These are phyloP conservation scores for Lunularia cruciata DNA, from an alignment of 225 moss, liverwort and hornwort genomes.

Conservation along the genomic window DNA sequence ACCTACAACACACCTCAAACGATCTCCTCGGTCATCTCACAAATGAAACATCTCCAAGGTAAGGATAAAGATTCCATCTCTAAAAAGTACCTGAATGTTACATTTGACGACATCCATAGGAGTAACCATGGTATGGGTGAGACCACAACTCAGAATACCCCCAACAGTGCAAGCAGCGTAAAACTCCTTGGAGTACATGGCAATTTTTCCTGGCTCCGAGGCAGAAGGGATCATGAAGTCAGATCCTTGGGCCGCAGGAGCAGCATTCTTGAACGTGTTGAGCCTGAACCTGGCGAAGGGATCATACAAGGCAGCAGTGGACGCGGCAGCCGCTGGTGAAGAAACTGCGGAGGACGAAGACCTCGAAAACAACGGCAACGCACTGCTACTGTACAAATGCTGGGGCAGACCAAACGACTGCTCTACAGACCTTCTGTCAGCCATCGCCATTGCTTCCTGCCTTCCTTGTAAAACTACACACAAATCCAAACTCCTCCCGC, in stretches of 20 bases:
- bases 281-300: constrained; percentile 42
- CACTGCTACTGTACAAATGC: constrained; percentile 49
- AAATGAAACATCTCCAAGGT: no score
- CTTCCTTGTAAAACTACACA: constrained; percentile 7
- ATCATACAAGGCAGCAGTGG: constrained; percentile 37
- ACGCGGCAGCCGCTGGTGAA: constrained; percentile 6
- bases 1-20: no score
- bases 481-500: neutral
- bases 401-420: constrained; percentile 41
- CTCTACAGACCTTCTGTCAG: constrained; percentile 29
- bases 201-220: constrained; percentile 58
- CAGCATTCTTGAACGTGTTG: constrained; percentile 26
- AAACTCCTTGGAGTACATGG: constrained; percentile 62
- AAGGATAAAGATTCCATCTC: no score
- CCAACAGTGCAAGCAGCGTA: constrained; percentile 71
- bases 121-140: constrained; percentile 72
- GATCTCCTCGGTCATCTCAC: no score
- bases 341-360: neutral
- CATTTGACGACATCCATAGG: constrained; percentile 91
- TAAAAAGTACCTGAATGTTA: constrained; percentile 71
- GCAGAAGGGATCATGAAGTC: constrained; percentile 55
- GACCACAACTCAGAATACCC: constrained; percentile 86
- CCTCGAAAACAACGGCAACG: constrained; percentile 27
- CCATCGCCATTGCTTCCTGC: constrained; percentile 29
- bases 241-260: constrained; percentile 2